Conservation (phyloP, 139 green algal genomes). For the Eudorina sp. region DNA sequence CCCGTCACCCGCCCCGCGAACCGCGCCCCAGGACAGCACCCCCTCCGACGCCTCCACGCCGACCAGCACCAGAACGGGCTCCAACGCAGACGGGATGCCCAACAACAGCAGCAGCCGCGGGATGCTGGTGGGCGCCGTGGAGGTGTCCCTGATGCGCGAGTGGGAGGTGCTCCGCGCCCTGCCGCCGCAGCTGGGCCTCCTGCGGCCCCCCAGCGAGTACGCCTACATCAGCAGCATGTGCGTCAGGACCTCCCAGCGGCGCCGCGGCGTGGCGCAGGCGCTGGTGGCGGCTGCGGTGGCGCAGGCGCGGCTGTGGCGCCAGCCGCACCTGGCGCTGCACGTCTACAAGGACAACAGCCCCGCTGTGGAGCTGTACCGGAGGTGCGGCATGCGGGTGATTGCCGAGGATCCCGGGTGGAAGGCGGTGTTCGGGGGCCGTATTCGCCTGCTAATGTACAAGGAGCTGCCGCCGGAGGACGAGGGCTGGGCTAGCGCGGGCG, state of each 20-base stretch:
- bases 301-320: slow-evolving; percentile 57
- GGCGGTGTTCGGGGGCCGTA: slow-evolving; percentile 34
- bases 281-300: slow-evolving; percentile 51
- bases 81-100: no score
- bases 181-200: no score
- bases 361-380: slow-evolving; percentile 59
- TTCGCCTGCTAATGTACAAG: slow-evolving; percentile 62
- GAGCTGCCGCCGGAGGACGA: background rate
- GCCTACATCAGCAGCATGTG: slow-evolving; percentile 68
- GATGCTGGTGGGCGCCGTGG: slow-evolving; percentile 57
- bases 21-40: background rate
- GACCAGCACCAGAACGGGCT: background rate
- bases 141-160: slow-evolving; percentile 55
- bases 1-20: background rate
- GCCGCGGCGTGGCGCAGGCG: slow-evolving; percentile 52
- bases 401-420: slow-evolving; percentile 43
- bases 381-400: slow-evolving; percentile 54
- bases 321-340: slow-evolving; percentile 57
- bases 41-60: background rate
- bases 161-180: slow-evolving; percentile 49
- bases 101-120: slow-evolving; percentile 4
- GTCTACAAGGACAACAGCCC: slow-evolving; percentile 65
- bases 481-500: no score
- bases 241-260: slow-evolving; percentile 37
- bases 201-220: background rate